Percentiles rank a stretch among this genome's conserved stretches.
Evolutionary conservation across 2,329 filamentous ascomycete species (phyloP).

Genomic region (Nemania serpens): DNA sequence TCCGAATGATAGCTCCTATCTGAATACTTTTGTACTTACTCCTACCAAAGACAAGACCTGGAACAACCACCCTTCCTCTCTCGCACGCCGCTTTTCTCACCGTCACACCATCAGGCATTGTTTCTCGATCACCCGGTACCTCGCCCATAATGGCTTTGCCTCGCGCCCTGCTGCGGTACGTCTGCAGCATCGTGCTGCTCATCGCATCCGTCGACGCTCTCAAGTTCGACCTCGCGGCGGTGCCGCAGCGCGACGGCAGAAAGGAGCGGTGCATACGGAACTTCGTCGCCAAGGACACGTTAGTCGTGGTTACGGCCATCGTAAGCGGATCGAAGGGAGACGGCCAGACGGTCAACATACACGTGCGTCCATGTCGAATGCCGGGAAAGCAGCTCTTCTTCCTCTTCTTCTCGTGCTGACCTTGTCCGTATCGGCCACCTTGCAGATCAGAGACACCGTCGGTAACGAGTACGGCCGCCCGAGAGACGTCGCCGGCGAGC

Average conservation of each 20-base stretch:
- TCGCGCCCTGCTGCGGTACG: slow-evolving; percentile 59
- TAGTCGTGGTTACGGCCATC: slow-evolving; percentile 93
- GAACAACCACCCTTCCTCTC: too few relatives aligned
- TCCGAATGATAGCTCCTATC: too few relatives aligned
- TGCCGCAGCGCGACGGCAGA: slow-evolving; percentile 59
- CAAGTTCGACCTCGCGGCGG: slow-evolving; percentile 89
- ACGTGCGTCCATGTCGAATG: too few relatives aligned
- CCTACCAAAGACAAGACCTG: too few relatives aligned
- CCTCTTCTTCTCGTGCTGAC: not conserved
- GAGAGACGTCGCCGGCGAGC: slow-evolving; percentile 89
- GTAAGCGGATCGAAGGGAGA: slow-evolving; percentile 86
- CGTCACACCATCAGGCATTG: not conserved
- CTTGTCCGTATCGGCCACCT: not conserved
- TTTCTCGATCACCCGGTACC: not conserved
- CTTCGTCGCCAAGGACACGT: slow-evolving; percentile 87
- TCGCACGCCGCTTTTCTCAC: not conserved
- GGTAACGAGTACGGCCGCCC: slow-evolving; percentile 95
- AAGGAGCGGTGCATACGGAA: slow-evolving; percentile 93
- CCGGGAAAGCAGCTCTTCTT: too few relatives aligned
- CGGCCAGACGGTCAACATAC: slow-evolving; percentile 91
- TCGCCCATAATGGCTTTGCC: slow-evolving; percentile 51
- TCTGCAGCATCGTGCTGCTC: slow-evolving; percentile 63
- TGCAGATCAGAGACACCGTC: slow-evolving; percentile 88
- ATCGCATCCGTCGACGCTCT: slow-evolving; percentile 67
- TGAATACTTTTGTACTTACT: too few relatives aligned